Base-by-base conservation (phyloP, 305 asterid genomes). In the Nicotiana rustica region DNA sequence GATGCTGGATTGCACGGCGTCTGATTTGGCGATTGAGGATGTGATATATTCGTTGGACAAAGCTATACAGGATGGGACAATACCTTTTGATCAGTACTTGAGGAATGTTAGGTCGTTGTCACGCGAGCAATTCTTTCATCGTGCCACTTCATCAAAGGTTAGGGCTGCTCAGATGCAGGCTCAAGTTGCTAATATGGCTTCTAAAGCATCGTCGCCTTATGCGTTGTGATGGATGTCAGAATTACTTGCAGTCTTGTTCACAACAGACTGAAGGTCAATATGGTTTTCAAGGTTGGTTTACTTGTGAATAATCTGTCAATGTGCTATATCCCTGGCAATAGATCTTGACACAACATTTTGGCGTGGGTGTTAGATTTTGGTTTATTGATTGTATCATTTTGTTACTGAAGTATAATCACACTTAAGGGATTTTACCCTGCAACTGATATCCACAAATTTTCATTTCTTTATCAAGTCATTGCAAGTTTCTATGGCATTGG, bases 161-260 rank as follows among this genome's bases (percentile, higher is more conserved):
- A 91, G 97, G 84, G 95, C 97, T 78, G 89, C 91, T 59, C 99
- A 93, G 88, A 91, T 96, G 99, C 98, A 94, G 84, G 94, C 97
- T 77, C 97, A 93, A 89, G 95, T 94, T 84, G 91, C 98, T 57
- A 89, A 88, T 82, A 96, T 93, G 98, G 98, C 99, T 86, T 86
- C 98, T 2, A 92, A 94, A 89, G 85, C 89, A 10, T 82, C 93
- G 1, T 82, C 93, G 2, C 97, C 92, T 49, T 91, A 93, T 81
- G 88, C 91, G 3, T 87, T 84, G 81, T 89, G 87, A 88, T 89
- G 87, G 85, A 38, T 52, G 67, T 75, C 41, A 29, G 65, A n/a
- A 52, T 75, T 47, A 55, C 29, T 55, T 52, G 80, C 66, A 25
- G 80, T 35, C 14, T 35, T 52, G 65, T 52, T 75, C 14, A 13